These are phyloP conservation scores for Mycena leptocephala DNA, from an alignment of 768 basidiomycete genomes.

Conservation along the genomic window DNA sequence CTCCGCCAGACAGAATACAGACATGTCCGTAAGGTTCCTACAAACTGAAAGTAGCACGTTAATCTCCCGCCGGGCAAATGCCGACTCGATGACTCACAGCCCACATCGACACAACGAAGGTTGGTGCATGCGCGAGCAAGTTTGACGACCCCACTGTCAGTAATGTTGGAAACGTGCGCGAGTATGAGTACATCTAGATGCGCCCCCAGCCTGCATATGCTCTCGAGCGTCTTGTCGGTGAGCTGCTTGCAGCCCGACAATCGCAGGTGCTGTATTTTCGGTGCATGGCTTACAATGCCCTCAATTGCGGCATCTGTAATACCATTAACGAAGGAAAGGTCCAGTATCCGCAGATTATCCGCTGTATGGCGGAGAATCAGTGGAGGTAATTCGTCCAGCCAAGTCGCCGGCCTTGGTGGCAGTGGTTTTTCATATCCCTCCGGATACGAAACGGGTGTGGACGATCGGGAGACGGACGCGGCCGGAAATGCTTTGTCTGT, in stretches of 20 bases:
- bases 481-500: slow-evolving; percentile 90
- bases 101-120: slow-evolving; percentile 88
- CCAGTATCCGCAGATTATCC: slow-evolving; percentile 84
- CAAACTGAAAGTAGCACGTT: slow-evolving; percentile 69
- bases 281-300: slow-evolving; percentile 83
- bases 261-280: slow-evolving; percentile 82
- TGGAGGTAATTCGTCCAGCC: slow-evolving; percentile 76
- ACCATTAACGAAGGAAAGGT: slow-evolving; percentile 78
- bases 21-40: slow-evolving; percentile 87
- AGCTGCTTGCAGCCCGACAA: slow-evolving; percentile 85
- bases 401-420: slow-evolving; percentile 71
- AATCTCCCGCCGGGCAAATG: slow-evolving; percentile 19
- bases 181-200: slow-evolving; percentile 87
- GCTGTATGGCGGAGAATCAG: slow-evolving; percentile 76
- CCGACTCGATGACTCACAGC: slow-evolving; percentile 72
- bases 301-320: slow-evolving; percentile 86
- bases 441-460: slow-evolving; percentile 40
- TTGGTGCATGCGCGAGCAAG: slow-evolving; percentile 81
- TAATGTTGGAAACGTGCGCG: slow-evolving; percentile 86
- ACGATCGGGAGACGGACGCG: slow-evolving; percentile 70
- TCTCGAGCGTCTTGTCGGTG: slow-evolving; percentile 80
- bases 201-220: slow-evolving; percentile 80
- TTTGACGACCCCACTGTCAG: slow-evolving; percentile 80
- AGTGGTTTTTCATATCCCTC: slow-evolving; percentile 64
- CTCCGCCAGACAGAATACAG: slow-evolving; percentile 84